A percentile compares a stretch with the other conserved stretches of the same genome.
phyloP scores from a whole-genome alignment of 768 basidiomycete species.

The Thelephora ganbajun region DNA sequence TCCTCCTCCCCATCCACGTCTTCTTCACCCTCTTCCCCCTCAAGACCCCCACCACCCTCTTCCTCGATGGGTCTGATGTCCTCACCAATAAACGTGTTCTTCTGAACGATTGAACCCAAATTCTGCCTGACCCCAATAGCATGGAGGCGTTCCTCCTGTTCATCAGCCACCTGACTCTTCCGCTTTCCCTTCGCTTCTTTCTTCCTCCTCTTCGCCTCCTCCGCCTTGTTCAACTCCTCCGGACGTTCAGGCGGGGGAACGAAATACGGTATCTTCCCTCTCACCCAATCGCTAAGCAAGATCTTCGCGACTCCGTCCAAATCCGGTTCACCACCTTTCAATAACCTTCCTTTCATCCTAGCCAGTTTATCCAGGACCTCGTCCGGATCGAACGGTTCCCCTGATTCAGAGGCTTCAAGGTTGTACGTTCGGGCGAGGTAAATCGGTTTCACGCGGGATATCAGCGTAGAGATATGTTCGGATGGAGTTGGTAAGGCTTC shows the following conservation, averaged over 20 bases:
- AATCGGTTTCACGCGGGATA: conserved; percentile 84
- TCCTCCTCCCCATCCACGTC: conserved; percentile 24
- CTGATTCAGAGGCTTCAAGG: conserved; percentile 39
- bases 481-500: conserved; percentile 89
- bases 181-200: conserved; percentile 30
- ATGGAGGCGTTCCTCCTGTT: conserved; percentile 19
- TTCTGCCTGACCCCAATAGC: conserved; percentile 72
- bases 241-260: conserved; percentile 80
- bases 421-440: conserved; percentile 83
- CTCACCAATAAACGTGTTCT: conserved; percentile 75
- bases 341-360: conserved; percentile 78
- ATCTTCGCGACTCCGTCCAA: conserved; percentile 89
- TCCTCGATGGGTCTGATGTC: conserved; percentile 61
- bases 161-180: conserved; percentile 32
- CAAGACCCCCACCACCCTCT: conserved; percentile 15
- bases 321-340: conserved; percentile 93
- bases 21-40: conserved; percentile 18
- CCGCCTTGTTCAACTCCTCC: conserved; percentile 51
- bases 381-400: conserved; percentile 53
- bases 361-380: conserved; percentile 77
- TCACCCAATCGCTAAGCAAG: conserved; percentile 90
- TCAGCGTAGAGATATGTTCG: conserved; percentile 79
- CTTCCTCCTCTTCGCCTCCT: conserved; percentile 31
- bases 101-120: conserved; percentile 75
- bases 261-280: conserved; percentile 95